Conservation (phyloP, 2,329 filamentous ascomycete species). For the Fusarium stilboides region DNA sequence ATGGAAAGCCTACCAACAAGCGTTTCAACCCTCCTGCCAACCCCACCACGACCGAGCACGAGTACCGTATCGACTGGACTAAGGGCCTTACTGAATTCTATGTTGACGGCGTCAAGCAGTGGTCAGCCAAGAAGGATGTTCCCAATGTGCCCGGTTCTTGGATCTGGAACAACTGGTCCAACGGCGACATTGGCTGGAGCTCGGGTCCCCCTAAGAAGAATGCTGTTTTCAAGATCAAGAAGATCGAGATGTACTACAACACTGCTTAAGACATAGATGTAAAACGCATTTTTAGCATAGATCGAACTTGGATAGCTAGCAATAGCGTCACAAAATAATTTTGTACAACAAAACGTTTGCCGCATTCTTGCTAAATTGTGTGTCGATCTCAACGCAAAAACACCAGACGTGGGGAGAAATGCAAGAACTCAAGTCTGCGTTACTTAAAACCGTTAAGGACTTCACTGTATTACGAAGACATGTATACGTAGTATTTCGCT, state of each 20-base stretch:
- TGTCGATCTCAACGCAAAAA: too few relatives aligned
- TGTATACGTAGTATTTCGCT: too few relatives aligned
- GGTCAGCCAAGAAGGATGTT: conserved; percentile 48
- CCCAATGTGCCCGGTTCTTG: conserved; percentile 47
- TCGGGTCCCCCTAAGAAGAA: conserved; percentile 48
- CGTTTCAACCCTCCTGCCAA: conserved; percentile 38
- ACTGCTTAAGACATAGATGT: conserved; percentile 27
- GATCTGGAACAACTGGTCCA: conserved; percentile 55
- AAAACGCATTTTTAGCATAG: too few relatives aligned
- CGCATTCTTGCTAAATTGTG: too few relatives aligned
- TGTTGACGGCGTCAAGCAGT: conserved; percentile 49
- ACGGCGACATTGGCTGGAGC: conserved; percentile 51
- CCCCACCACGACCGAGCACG: conserved; percentile 50
- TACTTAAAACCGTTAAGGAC: too few relatives aligned
- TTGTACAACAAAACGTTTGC: too few relatives aligned
- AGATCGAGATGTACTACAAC: conserved; percentile 54
- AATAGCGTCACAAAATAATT: too few relatives aligned
- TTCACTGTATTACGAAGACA: too few relatives aligned
- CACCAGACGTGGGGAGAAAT: too few relatives aligned
- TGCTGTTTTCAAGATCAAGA: conserved; percentile 51
- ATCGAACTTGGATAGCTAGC: too few relatives aligned
- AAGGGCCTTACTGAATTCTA: conserved; percentile 46
- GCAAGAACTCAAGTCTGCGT: too few relatives aligned
- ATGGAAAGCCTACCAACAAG: conserved; percentile 37
- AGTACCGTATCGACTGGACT: conserved; percentile 54